Conservation (phyloP, 768 basidiomycete genomes). For the Suillus subaureus region DNA sequence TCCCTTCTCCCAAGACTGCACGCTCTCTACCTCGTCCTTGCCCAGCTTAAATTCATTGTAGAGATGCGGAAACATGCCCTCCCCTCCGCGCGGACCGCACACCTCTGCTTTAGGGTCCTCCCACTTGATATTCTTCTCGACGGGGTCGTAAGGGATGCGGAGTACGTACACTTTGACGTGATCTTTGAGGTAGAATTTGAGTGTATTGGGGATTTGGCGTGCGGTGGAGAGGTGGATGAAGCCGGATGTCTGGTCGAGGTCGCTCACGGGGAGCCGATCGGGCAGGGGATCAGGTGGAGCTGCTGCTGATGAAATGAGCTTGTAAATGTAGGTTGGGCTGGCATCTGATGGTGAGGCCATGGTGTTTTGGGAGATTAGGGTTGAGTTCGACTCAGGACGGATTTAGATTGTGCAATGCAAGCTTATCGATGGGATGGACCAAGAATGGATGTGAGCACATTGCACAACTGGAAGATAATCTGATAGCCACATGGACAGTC, state of each 20-base stretch:
- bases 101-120: constrained; percentile 36
- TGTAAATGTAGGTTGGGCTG: constrained; percentile 59
- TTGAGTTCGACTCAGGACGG: background rate
- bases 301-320: constrained; percentile 49
- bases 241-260: constrained; percentile 47
- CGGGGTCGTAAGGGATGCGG: constrained; percentile 41
- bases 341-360: background rate
- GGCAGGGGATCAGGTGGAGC: constrained; percentile 46
- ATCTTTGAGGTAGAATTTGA: constrained; percentile 46
- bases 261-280: constrained; percentile 47
- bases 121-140: constrained; percentile 49
- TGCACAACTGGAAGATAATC: background rate
- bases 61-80: constrained; percentile 56
- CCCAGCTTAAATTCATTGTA: constrained; percentile 50
- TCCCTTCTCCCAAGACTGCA: constrained; percentile 30
- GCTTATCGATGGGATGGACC: background rate
- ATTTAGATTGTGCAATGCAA: background rate
- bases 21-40: constrained; percentile 45
- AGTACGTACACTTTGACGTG: constrained; percentile 44
- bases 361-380: background rate
- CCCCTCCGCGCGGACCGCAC: constrained; percentile 43
- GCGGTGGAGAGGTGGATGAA: constrained; percentile 45
- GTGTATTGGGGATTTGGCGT: constrained; percentile 46
- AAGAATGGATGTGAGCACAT: background rate
- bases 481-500: too few relatives aligned